Conservation (phyloP, 495 filamentous ascomycete genomes). For the Xylaria acuta region DNA sequence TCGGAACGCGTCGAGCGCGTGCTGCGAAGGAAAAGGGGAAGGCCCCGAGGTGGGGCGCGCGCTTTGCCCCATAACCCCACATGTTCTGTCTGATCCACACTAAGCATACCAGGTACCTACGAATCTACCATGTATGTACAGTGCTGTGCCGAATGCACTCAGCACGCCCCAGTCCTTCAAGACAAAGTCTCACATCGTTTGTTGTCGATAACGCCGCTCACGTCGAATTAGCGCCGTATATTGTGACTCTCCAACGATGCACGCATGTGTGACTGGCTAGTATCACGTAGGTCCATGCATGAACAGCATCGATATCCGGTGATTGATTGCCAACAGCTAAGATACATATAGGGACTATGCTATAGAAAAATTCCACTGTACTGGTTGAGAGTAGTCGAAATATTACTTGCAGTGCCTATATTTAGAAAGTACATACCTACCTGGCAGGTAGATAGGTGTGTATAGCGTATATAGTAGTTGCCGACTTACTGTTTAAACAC, state of each 20-base stretch:
- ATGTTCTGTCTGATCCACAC: background rate
- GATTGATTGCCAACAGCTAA: background rate
- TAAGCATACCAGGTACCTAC: background rate
- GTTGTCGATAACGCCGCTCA: background rate
- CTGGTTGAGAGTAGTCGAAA: too few species aligned
- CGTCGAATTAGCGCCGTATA: background rate
- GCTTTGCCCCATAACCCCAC: background rate
- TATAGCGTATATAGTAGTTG: too few species aligned
- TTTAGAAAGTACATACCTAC: background rate
- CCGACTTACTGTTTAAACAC: background rate
- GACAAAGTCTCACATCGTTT: background rate
- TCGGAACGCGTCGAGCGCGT: slow-evolving; percentile 16
- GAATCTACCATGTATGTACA: too few species aligned
- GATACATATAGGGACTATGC: background rate
- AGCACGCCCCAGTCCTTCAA: background rate
- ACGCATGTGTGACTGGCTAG: background rate
- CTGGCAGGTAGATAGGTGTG: background rate
- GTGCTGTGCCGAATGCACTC: too few species aligned
- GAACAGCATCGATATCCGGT: background rate
- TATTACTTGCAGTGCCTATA: background rate
- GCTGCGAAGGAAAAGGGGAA: background rate
- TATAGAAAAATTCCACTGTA: background rate
- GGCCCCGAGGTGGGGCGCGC: background rate
- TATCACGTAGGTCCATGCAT: background rate
- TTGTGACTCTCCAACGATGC: background rate